Evolutionary conservation across 1,284 basidiomycete species (phyloP), one percentile per base, ranked within the genome.

Genomic region (Leccinum huronense): DNA sequence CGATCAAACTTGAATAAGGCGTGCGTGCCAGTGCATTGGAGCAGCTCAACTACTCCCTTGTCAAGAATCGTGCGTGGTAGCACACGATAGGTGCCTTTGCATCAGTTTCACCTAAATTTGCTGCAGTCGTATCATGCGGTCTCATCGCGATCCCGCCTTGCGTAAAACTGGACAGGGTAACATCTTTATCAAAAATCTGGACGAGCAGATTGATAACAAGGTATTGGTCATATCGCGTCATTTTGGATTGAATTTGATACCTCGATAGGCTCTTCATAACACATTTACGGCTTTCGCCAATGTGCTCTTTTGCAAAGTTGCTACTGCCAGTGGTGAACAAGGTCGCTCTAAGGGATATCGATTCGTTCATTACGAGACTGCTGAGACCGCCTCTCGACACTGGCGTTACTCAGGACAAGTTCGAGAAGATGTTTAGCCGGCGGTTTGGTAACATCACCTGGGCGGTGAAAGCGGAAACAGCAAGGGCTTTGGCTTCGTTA

Each of bases 121-220:
- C 8, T 3, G 2, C 70, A 93, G 91, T 86, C 95, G 97, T 75
- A 99, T 99, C 85, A 99, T 99, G 97, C 98, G 97, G 96, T 98
- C 95, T 75, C 97, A 99, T 87, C 94, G 97, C 78, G 97, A 99
- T 84, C 97, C 97, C 67, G 94, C 95, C 72, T 88, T 98, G 75
- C 95, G 97, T 81, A 98, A 98, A 88, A 98, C 96, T 70, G 96
- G 96, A 70, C 95, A 98, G 83, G 97, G 97, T 80, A 99, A 99
- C 81, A 97, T 99, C 77, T 99, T 99, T 83, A 99, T 99, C 84
- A 99, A 99, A 85, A 99, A 99, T 83, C 83, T 99, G 71, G 97
- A 99, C 78, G 95, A 97, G 80, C 86, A 86, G 68, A 99, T 99
- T 72, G 97, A 99, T 83, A 99, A 99, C 88, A 99, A 99, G 89